These are phyloP conservation scores for Russula foetens DNA, from an alignment of 768 basidiomycete genomes.

Conservation along the genomic window DNA sequence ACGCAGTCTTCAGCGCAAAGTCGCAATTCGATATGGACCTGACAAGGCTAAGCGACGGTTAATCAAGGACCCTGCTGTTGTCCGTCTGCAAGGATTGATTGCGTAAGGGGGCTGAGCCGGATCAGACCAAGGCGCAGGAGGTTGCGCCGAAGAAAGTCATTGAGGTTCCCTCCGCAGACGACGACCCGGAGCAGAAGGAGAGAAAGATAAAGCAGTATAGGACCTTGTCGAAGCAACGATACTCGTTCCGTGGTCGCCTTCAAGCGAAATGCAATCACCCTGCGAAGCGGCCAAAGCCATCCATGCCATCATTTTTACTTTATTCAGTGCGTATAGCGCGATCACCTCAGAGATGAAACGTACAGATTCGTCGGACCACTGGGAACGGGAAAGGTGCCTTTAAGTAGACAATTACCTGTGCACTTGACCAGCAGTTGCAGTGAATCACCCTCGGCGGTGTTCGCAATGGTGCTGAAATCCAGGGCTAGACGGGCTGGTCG, in stretches of 20 bases:
- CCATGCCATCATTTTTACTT: slow-evolving; percentile 63
- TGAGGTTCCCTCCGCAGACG: slow-evolving; percentile 13
- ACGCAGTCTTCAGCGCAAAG: slow-evolving; percentile 66
- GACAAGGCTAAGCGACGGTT: slow-evolving; percentile 85
- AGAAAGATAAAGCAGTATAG: too few species aligned
- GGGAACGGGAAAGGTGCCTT: slow-evolving; percentile 95
- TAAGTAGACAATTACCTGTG: slow-evolving; percentile 80
- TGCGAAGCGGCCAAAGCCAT: slow-evolving; percentile 33
- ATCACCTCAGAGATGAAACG: neutral
- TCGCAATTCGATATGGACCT: slow-evolving; percentile 80
- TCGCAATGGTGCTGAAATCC: too few species aligned
- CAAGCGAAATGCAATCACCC: slow-evolving; percentile 9
- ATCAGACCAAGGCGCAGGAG: slow-evolving; percentile 14
- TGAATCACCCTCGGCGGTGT: slow-evolving; percentile 90
- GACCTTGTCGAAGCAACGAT: neutral
- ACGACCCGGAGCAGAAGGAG: neutral
- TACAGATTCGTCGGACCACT: slow-evolving; percentile 67
- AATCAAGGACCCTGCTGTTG: slow-evolving; percentile 88
- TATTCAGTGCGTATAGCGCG: neutral
- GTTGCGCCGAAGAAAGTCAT: slow-evolving; percentile 18
- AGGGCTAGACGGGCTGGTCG: too few species aligned
- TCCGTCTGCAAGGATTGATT: slow-evolving; percentile 39
- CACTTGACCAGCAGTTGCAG: slow-evolving; percentile 80
- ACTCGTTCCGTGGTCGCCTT: neutral
- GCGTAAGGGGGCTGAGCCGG: too few species aligned